phyloP scores from a whole-genome alignment of 768 basidiomycete species.

The Butyriboletus loyo region DNA sequence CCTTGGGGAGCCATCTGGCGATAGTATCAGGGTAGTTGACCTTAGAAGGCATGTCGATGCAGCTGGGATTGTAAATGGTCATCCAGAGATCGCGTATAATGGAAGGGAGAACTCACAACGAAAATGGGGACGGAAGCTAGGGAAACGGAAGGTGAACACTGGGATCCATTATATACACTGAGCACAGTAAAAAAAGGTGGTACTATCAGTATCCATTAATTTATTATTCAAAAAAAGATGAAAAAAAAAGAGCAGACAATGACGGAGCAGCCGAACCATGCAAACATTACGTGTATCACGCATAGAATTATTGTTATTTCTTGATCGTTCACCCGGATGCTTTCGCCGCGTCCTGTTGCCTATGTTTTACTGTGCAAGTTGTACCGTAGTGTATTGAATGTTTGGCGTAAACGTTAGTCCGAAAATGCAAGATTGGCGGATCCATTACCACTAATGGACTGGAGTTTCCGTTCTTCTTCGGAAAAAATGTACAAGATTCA shows the following conservation, averaged over 20 bases:
- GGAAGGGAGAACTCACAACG: constrained; percentile 1
- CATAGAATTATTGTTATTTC: background rate
- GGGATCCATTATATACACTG: constrained; percentile 3
- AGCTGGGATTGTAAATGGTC: background rate
- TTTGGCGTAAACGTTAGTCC: background rate
- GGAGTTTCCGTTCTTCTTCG: no score
- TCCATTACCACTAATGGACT: background rate
- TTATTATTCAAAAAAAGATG: background rate
- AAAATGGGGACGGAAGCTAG: background rate
- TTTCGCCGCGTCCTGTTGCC: background rate
- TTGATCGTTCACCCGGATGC: background rate
- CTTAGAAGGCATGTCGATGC: constrained; percentile 12
- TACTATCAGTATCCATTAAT: background rate
- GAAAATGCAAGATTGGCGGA: background rate
- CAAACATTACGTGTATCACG: background rate
- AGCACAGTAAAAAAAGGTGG: no score
- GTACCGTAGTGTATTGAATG: background rate
- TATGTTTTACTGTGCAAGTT: background rate
- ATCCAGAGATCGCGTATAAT: background rate
- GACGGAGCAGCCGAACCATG: no score
- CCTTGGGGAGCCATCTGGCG: constrained; percentile 17
- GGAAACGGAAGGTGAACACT: background rate
- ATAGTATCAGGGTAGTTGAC: constrained; percentile 21
- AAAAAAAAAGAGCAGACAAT: background rate
- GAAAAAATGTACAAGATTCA: background rate